A percentile compares a stretch with the other conserved stretches of the same genome.
These are phyloP conservation scores for Dioscorea cayenensis DNA, from an alignment of 116 monocot species.

Conservation along the genomic window DNA sequence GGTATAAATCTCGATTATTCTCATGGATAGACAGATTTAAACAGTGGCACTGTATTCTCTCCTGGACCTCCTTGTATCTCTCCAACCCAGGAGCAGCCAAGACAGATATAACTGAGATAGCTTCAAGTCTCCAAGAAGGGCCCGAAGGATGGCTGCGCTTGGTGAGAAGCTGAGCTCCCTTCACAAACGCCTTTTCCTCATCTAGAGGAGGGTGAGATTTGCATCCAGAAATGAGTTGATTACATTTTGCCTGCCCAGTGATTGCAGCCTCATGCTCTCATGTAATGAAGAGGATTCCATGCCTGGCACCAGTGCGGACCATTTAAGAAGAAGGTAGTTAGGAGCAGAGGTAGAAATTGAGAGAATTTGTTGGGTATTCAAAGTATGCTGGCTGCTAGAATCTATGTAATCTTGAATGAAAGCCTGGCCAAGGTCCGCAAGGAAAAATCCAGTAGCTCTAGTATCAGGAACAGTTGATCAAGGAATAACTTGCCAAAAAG, in stretches of 20 bases:
- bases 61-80: slow-evolving; percentile 43
- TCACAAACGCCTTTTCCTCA: slow-evolving; percentile 52
- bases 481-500: background rate
- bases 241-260: slow-evolving; percentile 14
- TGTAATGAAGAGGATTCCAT: slow-evolving; percentile 28
- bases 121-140: slow-evolving; percentile 65
- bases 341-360: slow-evolving; percentile 47
- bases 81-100: slow-evolving; percentile 21
- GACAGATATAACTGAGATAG: slow-evolving; percentile 35
- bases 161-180: slow-evolving; percentile 63
- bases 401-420: slow-evolving; percentile 80
- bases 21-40: slow-evolving; percentile 82
- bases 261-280: too few relatives aligned
- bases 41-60: slow-evolving; percentile 82
- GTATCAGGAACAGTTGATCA: background rate
- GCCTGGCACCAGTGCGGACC: slow-evolving; percentile 68
- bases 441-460: background rate
- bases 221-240: slow-evolving; percentile 41
- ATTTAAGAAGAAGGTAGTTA: slow-evolving; percentile 52
- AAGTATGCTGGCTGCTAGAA: too few relatives aligned
- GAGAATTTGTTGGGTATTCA: slow-evolving; percentile 73
- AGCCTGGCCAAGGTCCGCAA: slow-evolving; percentile 62
- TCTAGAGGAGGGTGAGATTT: slow-evolving; percentile 35
- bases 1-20: too few relatives aligned
- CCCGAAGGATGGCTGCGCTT: slow-evolving; percentile 51